phyloP scores from a whole-genome alignment of 2,329 filamentous ascomycete species.

The Hymenoscyphus occultus region DNA sequence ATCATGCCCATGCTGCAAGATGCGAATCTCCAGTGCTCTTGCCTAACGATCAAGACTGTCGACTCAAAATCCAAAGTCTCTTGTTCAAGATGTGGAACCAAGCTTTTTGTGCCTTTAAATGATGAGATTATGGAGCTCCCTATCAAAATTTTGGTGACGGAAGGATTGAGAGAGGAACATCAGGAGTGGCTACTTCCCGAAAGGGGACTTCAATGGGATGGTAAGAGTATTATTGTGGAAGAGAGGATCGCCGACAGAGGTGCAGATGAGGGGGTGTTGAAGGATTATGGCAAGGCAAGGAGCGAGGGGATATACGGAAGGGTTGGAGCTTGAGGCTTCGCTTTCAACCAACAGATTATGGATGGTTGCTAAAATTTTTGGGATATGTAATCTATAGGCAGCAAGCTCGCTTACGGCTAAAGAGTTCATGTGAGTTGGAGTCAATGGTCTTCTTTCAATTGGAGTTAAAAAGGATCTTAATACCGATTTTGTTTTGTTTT shows the following conservation, averaged over 20 bases:
- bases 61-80: not conserved
- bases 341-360: not conserved
- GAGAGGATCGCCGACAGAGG: not conserved
- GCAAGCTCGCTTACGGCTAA: not conserved
- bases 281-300: not conserved
- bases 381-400: not conserved
- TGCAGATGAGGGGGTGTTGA: not conserved
- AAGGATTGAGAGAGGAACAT: not conserved
- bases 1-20: not conserved
- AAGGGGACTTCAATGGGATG: not conserved
- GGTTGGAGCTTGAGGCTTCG: not conserved
- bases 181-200: conserved; percentile 1
- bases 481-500: not conserved
- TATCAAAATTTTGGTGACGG: not conserved
- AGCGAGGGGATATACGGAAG: not conserved
- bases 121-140: not conserved
- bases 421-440: not conserved
- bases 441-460: not conserved
- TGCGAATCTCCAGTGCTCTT: not conserved
- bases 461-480: not conserved
- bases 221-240: not conserved
- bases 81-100: conserved; percentile 2
- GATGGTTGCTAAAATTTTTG: not conserved
- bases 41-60: not conserved
- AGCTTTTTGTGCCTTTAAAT: not conserved